Evolutionary conservation across 2,329 filamentous ascomycete genomes (phyloP).

Genomic region (Rutstroemia sp.): DNA sequence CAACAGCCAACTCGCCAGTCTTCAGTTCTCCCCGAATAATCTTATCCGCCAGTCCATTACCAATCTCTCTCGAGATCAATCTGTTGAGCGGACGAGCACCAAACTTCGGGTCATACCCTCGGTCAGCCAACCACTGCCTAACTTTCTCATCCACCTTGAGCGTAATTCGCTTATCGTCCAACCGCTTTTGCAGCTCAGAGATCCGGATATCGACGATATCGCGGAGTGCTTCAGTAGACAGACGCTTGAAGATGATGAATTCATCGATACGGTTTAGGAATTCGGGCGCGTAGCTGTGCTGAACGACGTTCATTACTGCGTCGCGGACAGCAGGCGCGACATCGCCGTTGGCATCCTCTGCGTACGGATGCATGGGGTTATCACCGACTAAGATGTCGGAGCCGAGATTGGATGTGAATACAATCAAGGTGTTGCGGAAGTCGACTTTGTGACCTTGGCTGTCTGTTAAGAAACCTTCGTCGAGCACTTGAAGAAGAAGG

Average conservation of each 20-base stretch:
- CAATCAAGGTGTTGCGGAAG: constrained; percentile 93
- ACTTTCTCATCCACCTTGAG: constrained; percentile 65
- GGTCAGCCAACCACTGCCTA: constrained; percentile 79
- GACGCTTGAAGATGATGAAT: constrained; percentile 90
- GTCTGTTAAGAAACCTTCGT: constrained; percentile 94
- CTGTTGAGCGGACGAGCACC: constrained; percentile 87
- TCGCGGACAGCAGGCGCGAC: constrained; percentile 67
- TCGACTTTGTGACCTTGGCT: constrained; percentile 95
- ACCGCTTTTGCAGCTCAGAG: constrained; percentile 70
- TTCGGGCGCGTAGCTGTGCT: constrained; percentile 71
- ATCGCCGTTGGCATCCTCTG: constrained; percentile 55
- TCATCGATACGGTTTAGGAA: constrained; percentile 96
- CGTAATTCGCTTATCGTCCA: constrained; percentile 78
- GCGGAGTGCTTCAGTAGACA: constrained; percentile 68
- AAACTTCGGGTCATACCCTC: constrained; percentile 85
- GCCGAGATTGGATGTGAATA: constrained; percentile 91
- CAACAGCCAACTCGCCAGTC: constrained; percentile 64
- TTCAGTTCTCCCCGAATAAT: constrained; percentile 83
- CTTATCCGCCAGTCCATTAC: constrained; percentile 80
- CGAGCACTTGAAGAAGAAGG: constrained; percentile 84
- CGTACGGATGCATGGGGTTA: constrained; percentile 56
- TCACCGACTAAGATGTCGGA: constrained; percentile 82
- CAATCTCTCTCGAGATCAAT: constrained; percentile 82
- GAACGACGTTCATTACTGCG: constrained; percentile 84
- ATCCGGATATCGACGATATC: constrained; percentile 94